These are phyloP conservation scores for Dichotomopilus funicola DNA, from an alignment of 2,329 filamentous ascomycete genomes.

Conservation along the genomic window DNA sequence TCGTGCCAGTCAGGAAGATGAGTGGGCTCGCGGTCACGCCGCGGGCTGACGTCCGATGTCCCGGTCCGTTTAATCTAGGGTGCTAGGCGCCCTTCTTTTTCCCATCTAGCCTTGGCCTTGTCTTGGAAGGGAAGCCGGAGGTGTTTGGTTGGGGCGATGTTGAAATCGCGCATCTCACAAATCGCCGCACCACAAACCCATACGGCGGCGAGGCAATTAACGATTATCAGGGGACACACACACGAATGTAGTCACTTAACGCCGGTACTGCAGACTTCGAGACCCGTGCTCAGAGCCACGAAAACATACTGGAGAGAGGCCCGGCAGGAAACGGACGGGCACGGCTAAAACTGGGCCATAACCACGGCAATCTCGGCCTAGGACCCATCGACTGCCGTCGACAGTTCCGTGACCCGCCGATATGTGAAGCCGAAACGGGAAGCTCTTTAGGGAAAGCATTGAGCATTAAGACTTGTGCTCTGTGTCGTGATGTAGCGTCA, in stretches of 20 bases:
- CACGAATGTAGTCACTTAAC: slow-evolving; percentile 14
- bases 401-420: slow-evolving; percentile 10
- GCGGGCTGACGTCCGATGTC: slow-evolving; percentile 6
- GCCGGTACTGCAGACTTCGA: slow-evolving; percentile 8
- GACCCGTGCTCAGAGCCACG: slow-evolving; percentile 9
- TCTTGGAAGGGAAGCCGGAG: background rate
- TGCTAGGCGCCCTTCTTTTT: background rate
- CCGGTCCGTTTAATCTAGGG: background rate
- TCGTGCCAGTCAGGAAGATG: background rate
- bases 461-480: background rate
- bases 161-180: slow-evolving; percentile 8
- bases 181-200: too few relatives aligned
- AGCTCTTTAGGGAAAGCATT: background rate
- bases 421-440: slow-evolving; percentile 6
- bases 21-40: background rate
- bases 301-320: slow-evolving; percentile 10
- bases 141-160: background rate
- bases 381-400: slow-evolving; percentile 3
- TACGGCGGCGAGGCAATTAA: too few relatives aligned
- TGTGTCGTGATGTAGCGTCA: too few relatives aligned
- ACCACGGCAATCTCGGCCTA: slow-evolving; percentile 20
- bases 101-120: background rate
- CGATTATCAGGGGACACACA: too few relatives aligned
- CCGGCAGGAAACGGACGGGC: slow-evolving; percentile 16
- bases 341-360: slow-evolving; percentile 16